A percentile compares a stretch with the other conserved stretches of the same genome.
These are phyloP conservation scores for Blakeslea trispora DNA, from an alignment of 371 early-diverging fungal species.

Conservation along the genomic window DNA sequence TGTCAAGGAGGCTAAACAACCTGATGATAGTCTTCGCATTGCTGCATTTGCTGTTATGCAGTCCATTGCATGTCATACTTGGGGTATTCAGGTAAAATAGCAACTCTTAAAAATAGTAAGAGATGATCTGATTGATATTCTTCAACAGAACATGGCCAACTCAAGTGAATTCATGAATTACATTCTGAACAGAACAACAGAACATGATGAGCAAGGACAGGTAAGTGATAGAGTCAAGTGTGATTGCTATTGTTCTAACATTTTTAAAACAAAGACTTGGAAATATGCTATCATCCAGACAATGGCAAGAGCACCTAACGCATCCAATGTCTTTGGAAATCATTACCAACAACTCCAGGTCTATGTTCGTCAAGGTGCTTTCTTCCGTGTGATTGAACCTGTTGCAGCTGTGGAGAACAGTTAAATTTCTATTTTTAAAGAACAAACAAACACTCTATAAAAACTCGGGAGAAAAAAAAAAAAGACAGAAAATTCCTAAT, in stretches of 20 bases:
- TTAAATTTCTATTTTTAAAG: too few relatives aligned
- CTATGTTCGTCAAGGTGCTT: conserved; percentile 50
- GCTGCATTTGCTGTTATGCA: conserved; percentile 49
- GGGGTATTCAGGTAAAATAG: conserved; percentile 43
- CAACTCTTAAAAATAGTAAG: conserved; percentile 5
- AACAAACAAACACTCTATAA: neutral
- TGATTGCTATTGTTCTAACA: neutral
- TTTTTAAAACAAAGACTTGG: conserved; percentile 49
- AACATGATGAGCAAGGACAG: conserved; percentile 40
- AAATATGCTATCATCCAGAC: conserved; percentile 48
- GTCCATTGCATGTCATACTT: conserved; percentile 40
- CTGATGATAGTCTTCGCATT: conserved; percentile 39
- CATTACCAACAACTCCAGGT: conserved; percentile 30
- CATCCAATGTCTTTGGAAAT: conserved; percentile 22
- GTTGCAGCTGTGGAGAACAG: conserved; percentile 43
- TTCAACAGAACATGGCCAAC: conserved; percentile 42
- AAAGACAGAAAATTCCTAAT: too few relatives aligned
- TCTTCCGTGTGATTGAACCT: conserved; percentile 31
- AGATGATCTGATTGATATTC: too few relatives aligned
- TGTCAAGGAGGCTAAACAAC: conserved; percentile 38
- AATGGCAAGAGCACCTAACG: conserved; percentile 24
- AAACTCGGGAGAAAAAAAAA: neutral
- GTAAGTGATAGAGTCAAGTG: conserved; percentile 16
- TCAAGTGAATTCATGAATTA: conserved; percentile 44
- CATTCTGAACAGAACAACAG: conserved; percentile 48